Conservation (phyloP, 352 stramenopile species). For the Phytophthora pinifolia region DNA sequence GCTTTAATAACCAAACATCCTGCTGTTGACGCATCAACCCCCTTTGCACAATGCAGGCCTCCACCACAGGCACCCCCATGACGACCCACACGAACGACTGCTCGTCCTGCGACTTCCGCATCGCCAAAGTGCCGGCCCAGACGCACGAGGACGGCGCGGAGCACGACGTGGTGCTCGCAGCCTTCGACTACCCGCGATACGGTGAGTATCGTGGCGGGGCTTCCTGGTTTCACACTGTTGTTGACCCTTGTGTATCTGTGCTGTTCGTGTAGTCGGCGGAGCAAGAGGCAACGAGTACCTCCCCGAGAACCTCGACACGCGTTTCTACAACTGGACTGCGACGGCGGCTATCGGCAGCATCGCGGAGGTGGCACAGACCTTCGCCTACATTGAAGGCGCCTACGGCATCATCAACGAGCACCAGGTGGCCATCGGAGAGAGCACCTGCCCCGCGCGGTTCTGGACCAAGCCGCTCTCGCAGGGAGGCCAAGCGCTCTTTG, state of each 20-base stretch:
- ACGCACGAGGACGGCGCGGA: conserved; percentile 38
- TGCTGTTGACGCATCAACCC: conserved; percentile 9
- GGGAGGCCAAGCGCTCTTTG: conserved; percentile 87
- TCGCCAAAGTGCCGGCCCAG: conserved; percentile 73
- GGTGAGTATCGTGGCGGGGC: conserved; percentile 28
- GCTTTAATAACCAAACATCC: not conserved
- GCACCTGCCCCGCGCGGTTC: conserved; percentile 73
- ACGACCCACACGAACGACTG: conserved; percentile 86
- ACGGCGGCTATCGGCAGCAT: conserved; percentile 68
- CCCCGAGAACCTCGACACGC: conserved; percentile 61
- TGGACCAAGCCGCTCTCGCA: conserved; percentile 55
- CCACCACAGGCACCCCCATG: conserved; percentile 66
- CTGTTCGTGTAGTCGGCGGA: conserved; percentile 41
- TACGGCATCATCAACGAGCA: conserved; percentile 88
- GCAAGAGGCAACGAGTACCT: conserved; percentile 65
- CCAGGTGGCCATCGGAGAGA: conserved; percentile 81
- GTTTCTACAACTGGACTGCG: conserved; percentile 68
- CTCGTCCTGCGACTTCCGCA: conserved; percentile 80
- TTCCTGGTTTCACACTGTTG: conserved; percentile 1
- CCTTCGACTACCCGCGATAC: conserved; percentile 75
- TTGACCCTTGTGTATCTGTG: conserved; percentile 1
- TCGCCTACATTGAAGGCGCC: conserved; percentile 75
- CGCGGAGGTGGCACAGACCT: conserved; percentile 61
- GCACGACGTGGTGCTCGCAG: conserved; percentile 61
- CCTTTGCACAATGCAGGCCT: conserved; percentile 51